These are phyloP conservation scores for Cladophialophora exuberans DNA, from an alignment of 2,329 filamentous ascomycete genomes.

Conservation along the genomic window DNA sequence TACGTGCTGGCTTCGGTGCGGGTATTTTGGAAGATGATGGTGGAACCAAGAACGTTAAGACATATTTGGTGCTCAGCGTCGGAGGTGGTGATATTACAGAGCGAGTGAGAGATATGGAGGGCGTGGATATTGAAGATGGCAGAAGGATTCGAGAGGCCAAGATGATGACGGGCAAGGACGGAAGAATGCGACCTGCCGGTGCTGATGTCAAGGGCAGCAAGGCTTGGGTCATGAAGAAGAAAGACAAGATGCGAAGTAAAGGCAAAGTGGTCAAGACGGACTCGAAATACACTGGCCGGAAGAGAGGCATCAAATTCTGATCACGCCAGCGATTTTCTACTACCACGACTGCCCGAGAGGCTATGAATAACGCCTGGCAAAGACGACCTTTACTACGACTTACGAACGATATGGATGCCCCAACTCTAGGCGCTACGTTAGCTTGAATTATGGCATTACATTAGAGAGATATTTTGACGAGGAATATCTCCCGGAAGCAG, in stretches of 20 bases:
- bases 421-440: too few relatives aligned
- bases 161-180: constrained; percentile 44
- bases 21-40: constrained; percentile 94
- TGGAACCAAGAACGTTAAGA: constrained; percentile 92
- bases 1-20: constrained; percentile 92
- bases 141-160: constrained; percentile 51
- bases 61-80: constrained; percentile 94
- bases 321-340: too few relatives aligned
- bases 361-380: too few relatives aligned
- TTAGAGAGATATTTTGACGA: too few relatives aligned
- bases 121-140: constrained; percentile 77
- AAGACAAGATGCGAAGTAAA: constrained; percentile 90
- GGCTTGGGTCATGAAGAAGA: constrained; percentile 62
- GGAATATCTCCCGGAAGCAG: too few relatives aligned
- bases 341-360: too few relatives aligned
- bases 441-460: too few relatives aligned
- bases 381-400: too few relatives aligned
- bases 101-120: constrained; percentile 86
- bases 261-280: constrained; percentile 91
- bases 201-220: constrained; percentile 56
- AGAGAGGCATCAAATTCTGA: constrained; percentile 78
- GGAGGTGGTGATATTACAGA: constrained; percentile 88
- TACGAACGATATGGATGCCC: too few relatives aligned
- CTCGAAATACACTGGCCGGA: constrained; percentile 92
- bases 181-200: constrained; percentile 47